Evolutionary conservation across 2,329 filamentous ascomycete genomes (phyloP).

Genomic region (Aspergillus tamarii): DNA sequence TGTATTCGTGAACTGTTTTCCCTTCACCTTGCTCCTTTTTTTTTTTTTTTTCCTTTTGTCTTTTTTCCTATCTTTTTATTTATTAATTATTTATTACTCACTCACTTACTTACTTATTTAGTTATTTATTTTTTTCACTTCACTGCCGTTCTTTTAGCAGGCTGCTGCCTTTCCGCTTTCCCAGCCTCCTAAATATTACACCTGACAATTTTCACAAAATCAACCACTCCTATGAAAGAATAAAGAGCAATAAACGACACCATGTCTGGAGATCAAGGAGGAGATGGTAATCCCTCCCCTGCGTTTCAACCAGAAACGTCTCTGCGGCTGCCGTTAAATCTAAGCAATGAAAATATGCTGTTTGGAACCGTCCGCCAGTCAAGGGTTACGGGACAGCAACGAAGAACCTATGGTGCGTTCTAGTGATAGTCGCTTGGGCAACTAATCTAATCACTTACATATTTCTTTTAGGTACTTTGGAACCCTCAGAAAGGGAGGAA

Average conservation of each 20-base stretch:
- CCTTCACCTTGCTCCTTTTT: conserved; percentile 3
- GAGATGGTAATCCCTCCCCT: conserved; percentile 13
- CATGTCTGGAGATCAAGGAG: conserved; percentile 8
- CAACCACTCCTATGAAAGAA: background rate
- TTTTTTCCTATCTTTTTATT: conserved; percentile 1
- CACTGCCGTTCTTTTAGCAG: too few species aligned
- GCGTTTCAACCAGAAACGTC: conserved; percentile 12
- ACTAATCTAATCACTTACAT: background rate
- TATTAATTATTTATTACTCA: too few species aligned
- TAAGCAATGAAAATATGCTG: conserved; percentile 18
- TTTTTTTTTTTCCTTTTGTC: too few species aligned
- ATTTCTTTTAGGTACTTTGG: conserved; percentile 35
- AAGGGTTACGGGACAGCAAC: conserved; percentile 16
- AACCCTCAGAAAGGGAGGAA: conserved; percentile 25
- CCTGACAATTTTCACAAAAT: background rate
- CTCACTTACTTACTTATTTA: too few species aligned
- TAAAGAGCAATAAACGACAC: background rate
- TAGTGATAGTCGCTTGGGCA: background rate
- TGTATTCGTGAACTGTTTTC: conserved; percentile 6
- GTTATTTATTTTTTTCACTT: too few species aligned
- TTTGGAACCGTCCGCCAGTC: conserved; percentile 21
- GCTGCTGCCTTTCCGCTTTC: conserved; percentile 1
- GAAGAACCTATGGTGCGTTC: conserved; percentile 36
- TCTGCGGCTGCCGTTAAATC: conserved; percentile 15
- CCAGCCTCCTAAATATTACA: conserved; percentile 7